These are phyloP conservation scores for Trypanosoma lewisi DNA, from an alignment of 208 protist genomes.

Conservation along the genomic window DNA sequence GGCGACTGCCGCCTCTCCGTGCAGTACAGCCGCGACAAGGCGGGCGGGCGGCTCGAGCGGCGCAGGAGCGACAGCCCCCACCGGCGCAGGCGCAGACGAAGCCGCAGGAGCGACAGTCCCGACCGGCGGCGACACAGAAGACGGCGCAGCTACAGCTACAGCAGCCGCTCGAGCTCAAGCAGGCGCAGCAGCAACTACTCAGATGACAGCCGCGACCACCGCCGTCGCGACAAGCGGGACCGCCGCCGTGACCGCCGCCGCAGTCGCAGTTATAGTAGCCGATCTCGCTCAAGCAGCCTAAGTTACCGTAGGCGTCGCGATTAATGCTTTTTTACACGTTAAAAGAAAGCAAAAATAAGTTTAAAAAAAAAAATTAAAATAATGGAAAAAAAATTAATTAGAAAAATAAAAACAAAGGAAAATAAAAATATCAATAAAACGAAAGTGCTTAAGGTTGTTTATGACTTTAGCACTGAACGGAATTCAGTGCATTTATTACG, in stretches of 20 bases:
- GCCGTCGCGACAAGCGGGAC: too few species aligned
- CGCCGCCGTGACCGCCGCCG: constrained; percentile 21
- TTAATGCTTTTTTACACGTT: background rate
- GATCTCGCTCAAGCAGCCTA: constrained; percentile 25
- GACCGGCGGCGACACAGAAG: constrained; percentile 21
- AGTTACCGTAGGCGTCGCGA: constrained; percentile 17
- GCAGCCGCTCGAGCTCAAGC: background rate
- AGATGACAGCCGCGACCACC: constrained; percentile 13
- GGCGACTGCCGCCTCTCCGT: constrained; percentile 51
- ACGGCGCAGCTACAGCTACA: background rate
- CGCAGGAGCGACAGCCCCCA: constrained; percentile 10
- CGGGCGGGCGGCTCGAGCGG: constrained; percentile 19
- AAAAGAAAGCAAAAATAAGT: background rate
- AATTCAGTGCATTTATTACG: too few species aligned
- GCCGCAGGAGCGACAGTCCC: constrained; percentile 13
- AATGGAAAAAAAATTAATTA: constrained; percentile 7
- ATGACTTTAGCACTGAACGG: too few species aligned
- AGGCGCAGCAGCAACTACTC: background rate
- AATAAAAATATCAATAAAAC: too few species aligned
- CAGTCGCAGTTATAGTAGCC: constrained; percentile 1
- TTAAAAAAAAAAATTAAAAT: constrained; percentile 11
- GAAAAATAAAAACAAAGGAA: constrained; percentile 20
- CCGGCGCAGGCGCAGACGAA: background rate
- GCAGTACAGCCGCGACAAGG: constrained; percentile 43
- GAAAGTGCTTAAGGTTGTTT: too few species aligned